Percentiles rank a stretch among this genome's conserved stretches.
phyloP scores from a whole-genome alignment of 225 moss, liverwort and hornwort genomes.

The Ulota crispa region DNA sequence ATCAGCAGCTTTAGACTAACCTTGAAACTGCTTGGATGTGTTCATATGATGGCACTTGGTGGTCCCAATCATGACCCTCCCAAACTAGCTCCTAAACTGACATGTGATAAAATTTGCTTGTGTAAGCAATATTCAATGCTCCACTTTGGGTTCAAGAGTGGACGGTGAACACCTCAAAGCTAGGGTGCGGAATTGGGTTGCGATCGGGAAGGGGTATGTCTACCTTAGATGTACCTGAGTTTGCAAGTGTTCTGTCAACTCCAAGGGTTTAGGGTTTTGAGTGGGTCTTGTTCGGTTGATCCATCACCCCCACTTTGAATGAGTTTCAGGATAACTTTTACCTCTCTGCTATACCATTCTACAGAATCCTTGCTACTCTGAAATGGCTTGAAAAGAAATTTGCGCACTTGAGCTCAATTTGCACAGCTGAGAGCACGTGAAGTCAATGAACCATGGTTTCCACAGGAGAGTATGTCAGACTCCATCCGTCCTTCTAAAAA shows the following conservation, averaged over 20 bases:
- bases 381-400: background rate
- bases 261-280: constrained; percentile 2
- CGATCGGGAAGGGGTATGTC: too few relatives aligned
- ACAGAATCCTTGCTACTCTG: background rate
- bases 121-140: too few relatives aligned
- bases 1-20: too few relatives aligned
- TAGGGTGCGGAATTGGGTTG: too few relatives aligned
- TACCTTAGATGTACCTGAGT: background rate
- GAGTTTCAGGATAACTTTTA: background rate
- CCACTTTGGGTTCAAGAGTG: too few relatives aligned
- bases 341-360: background rate
- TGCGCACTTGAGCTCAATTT: background rate
- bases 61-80: too few relatives aligned
- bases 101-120: too few relatives aligned
- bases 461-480: background rate
- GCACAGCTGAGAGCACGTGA: background rate
- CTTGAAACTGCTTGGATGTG: too few relatives aligned
- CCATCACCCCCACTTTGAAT: background rate
- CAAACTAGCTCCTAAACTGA: too few relatives aligned
- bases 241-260: background rate
- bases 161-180: too few relatives aligned
- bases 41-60: too few relatives aligned
- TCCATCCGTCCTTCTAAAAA: too few relatives aligned
- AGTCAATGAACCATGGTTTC: background rate
- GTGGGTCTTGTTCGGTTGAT: background rate